Evolutionary conservation across 768 basidiomycete genomes (phyloP).

Genomic region (Lactarius deliciosus): DNA sequence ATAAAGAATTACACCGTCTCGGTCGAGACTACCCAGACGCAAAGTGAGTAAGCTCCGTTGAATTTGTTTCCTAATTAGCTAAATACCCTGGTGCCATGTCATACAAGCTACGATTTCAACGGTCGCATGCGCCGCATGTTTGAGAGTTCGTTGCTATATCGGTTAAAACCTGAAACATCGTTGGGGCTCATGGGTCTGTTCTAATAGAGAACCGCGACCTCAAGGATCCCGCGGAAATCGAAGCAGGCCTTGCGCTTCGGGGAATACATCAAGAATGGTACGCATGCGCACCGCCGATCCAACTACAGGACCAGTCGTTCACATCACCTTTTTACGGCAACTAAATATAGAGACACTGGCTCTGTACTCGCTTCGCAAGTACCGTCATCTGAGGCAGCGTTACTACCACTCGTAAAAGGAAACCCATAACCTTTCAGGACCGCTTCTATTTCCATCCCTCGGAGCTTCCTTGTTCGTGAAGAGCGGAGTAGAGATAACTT

Average conservation of each 20-base stretch:
- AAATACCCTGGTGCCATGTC: not conserved
- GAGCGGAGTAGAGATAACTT: not conserved
- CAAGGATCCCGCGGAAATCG: slow-evolving; percentile 67
- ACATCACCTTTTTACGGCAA: not conserved
- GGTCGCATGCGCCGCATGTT: slow-evolving; percentile 67
- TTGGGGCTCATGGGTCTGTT: slow-evolving; percentile 1
- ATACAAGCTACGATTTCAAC: slow-evolving; percentile 71
- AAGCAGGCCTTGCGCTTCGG: slow-evolving; percentile 70
- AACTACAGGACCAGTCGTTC: not conserved
- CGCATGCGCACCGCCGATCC: slow-evolving; percentile 28
- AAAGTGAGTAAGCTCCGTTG: slow-evolving; percentile 48
- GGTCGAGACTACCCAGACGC: slow-evolving; percentile 84
- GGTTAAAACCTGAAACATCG: not conserved
- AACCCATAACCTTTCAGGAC: not conserved
- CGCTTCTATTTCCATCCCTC: not conserved
- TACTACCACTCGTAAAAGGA: slow-evolving; percentile 39
- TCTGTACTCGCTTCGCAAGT: slow-evolving; percentile 79
- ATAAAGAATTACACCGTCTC: slow-evolving; percentile 80
- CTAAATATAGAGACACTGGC: slow-evolving; percentile 62
- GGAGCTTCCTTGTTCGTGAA: not conserved
- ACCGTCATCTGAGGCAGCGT: slow-evolving; percentile 73
- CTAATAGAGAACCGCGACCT: slow-evolving; percentile 62
- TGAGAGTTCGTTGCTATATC: slow-evolving; percentile 54
- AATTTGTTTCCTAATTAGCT: not conserved
- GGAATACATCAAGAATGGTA: slow-evolving; percentile 86